phyloP scores from a whole-genome alignment of 768 basidiomycete species.

The Xerocomellus intermedius region DNA sequence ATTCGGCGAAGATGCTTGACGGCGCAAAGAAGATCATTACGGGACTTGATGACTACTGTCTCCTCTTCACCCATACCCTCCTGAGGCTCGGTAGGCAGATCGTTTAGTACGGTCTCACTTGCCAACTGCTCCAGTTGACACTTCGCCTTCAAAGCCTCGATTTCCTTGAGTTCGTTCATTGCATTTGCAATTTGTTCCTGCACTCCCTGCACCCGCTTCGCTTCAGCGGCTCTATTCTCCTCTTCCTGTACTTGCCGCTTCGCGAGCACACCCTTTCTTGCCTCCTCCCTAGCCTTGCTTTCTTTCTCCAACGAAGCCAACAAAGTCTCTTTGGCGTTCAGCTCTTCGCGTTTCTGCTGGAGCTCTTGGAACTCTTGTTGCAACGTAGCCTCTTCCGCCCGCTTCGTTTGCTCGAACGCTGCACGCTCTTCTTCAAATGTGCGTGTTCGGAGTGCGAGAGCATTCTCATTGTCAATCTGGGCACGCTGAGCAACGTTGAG shows the following conservation, averaged over 20 bases:
- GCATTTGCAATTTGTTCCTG: slow-evolving; percentile 21
- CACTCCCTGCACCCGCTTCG: slow-evolving; percentile 13
- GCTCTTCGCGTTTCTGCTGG: slow-evolving; percentile 16
- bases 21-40: slow-evolving; percentile 9
- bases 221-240: slow-evolving; percentile 18
- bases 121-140: background rate
- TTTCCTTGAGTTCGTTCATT: slow-evolving; percentile 18
- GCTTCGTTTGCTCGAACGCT: slow-evolving; percentile 22
- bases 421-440: slow-evolving; percentile 19
- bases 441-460: slow-evolving; percentile 9
- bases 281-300: slow-evolving; percentile 25
- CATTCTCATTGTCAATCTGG: slow-evolving; percentile 18
- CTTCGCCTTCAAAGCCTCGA: slow-evolving; percentile 5
- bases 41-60: slow-evolving; percentile 3
- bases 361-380: slow-evolving; percentile 22
- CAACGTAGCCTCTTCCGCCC: slow-evolving; percentile 16
- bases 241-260: slow-evolving; percentile 29
- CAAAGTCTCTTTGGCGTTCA: slow-evolving; percentile 17
- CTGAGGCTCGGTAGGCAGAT: slow-evolving; percentile 19
- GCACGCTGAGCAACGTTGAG: slow-evolving; percentile 7
- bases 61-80: slow-evolving; percentile 25
- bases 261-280: slow-evolving; percentile 12
- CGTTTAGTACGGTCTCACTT: background rate
- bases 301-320: slow-evolving; percentile 26
- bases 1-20: slow-evolving; percentile 18